Conservation (phyloP, 139 green algal species). For the Raphidocelis subcapitata region DNA sequence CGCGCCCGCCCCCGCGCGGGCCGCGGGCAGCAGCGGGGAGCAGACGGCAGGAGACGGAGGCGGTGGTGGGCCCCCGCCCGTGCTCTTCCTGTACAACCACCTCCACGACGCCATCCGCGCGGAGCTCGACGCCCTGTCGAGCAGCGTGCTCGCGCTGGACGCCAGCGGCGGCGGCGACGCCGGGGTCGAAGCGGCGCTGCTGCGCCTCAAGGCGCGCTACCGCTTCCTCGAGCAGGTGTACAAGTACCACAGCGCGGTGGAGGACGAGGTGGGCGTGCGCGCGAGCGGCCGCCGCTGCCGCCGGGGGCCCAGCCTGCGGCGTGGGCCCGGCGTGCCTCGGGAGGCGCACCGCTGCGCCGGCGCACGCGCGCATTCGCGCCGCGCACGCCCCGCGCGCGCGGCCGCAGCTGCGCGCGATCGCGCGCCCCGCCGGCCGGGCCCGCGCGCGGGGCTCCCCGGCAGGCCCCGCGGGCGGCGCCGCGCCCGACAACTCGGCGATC, state of each 20-base stretch:
- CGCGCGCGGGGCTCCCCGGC: no score
- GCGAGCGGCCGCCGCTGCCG: no score
- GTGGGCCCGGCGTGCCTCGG: not conserved
- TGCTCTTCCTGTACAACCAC: slow-evolving; percentile 82
- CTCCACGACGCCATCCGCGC: slow-evolving; percentile 81
- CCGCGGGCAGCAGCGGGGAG: not conserved
- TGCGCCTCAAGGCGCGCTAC: slow-evolving; percentile 63
- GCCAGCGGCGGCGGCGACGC: slow-evolving; percentile 18
- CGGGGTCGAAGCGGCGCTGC: slow-evolving; percentile 37
- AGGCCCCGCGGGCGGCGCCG: no score
- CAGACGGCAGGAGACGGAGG: no score
- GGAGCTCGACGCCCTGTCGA: slow-evolving; percentile 66
- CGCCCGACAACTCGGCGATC: no score
- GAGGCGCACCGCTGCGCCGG: not conserved
- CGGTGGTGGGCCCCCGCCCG: slow-evolving; percentile 34
- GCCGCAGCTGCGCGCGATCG: not conserved
- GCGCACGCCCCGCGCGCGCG: not conserved
- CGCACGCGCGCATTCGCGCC: not conserved
- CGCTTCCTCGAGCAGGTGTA: slow-evolving; percentile 86
- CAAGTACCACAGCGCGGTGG: slow-evolving; percentile 88
- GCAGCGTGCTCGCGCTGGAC: slow-evolving; percentile 48
- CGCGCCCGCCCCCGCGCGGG: not conserved
- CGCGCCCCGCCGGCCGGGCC: no score
- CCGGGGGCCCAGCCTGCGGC: not conserved
- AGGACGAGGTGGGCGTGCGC: slow-evolving; percentile 80